Evolutionary conservation across 2,329 filamentous ascomycete species (phyloP), one percentile per base, ranked within the genome.

Genomic region (Nothophaeocryptopus gaeumannii): DNA sequence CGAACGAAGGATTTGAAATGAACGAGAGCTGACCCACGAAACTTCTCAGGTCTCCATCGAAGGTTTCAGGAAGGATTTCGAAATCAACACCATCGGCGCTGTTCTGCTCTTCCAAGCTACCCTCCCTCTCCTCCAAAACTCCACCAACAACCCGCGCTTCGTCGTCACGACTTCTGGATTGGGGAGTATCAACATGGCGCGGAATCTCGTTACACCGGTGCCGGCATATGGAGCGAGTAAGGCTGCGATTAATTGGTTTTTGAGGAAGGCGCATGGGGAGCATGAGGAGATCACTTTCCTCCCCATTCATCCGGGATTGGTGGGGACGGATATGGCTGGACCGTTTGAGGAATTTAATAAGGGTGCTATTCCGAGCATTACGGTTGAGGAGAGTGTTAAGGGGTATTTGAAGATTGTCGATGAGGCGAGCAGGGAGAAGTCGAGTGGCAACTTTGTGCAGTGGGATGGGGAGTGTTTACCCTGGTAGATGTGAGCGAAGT

Each of bases 21-120:
- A 26, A 26, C 4, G 3, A 26, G 20, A 26, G 20, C 20, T 26
- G 20, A 26, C 20, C 3, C 20, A 4, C 20, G 4, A 3, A 26
- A 4, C 20, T 26, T 26, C 7, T 26, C 2, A 36, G n/a, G 26
- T 38, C n/a, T 26, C 47, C 13, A n/a, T 33, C 26, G 9, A 15
- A 10, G 16, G 39, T 9, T 15, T 45, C 5, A 12, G 40, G 4
- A 8, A 12, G 1, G 9, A 39, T 14, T 45, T 50, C 26, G 40
- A 50, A 12, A 30, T 50, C 26, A 50, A 50, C 29, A 44, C 47
- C 16, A 34, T 50, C 30, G 47, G 35, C 5, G 34, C 47, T 5
- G 20, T 50, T 9, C 29, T 16, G 13, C 15, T 50, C 10, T 41
- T 45, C 35, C 40, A 45, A 15, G 47, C 47, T 8, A 33, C 36